Conservation (phyloP, 2,329 filamentous ascomycete genomes). For the Trematosphaeria pertusa region DNA sequence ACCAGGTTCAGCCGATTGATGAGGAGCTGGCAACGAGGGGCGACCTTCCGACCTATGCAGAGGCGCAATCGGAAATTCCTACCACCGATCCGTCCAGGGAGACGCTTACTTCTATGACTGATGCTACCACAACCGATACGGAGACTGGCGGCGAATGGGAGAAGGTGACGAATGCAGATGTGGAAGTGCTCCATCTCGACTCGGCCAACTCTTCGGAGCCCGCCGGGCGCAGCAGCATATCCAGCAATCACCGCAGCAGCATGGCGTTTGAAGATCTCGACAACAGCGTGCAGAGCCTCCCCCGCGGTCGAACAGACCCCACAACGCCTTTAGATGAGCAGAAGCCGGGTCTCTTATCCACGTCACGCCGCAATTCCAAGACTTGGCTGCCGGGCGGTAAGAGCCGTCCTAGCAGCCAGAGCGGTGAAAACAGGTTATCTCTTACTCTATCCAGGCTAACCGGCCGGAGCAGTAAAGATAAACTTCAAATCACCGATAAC, state of each 20-base stretch:
- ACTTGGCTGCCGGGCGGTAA: slow-evolving; percentile 43
- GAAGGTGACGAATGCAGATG: slow-evolving; percentile 22
- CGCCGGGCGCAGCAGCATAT: slow-evolving; percentile 42
- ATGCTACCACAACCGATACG: slow-evolving; percentile 18
- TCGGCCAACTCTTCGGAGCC: slow-evolving; percentile 28
- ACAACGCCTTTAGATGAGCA: slow-evolving; percentile 57
- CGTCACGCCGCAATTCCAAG: slow-evolving; percentile 42
- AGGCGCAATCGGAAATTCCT: slow-evolving; percentile 30
- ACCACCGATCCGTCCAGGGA: slow-evolving; percentile 36
- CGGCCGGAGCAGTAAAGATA: slow-evolving; percentile 52
- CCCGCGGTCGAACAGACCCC: slow-evolving; percentile 43
- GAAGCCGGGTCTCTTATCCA: slow-evolving; percentile 38
- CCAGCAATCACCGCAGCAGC: slow-evolving; percentile 49
- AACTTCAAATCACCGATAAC: slow-evolving; percentile 37
- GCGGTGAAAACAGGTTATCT: slow-evolving; percentile 50
- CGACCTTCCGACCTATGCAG: slow-evolving; percentile 52
- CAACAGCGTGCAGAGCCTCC: slow-evolving; percentile 32
- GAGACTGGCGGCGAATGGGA: slow-evolving; percentile 35
- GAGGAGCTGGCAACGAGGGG: slow-evolving; percentile 61
- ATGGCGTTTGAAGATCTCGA: slow-evolving; percentile 50
- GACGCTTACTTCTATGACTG: slow-evolving; percentile 28
- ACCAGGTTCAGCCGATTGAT: slow-evolving; percentile 88
- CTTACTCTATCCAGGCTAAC: slow-evolving; percentile 50
- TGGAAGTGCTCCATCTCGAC: slow-evolving; percentile 17
- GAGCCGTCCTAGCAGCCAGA: slow-evolving; percentile 52